These are phyloP conservation scores for Brachypodium distachyon DNA, from an alignment of 202 grass and related monocot species.

Conservation along the genomic window DNA sequence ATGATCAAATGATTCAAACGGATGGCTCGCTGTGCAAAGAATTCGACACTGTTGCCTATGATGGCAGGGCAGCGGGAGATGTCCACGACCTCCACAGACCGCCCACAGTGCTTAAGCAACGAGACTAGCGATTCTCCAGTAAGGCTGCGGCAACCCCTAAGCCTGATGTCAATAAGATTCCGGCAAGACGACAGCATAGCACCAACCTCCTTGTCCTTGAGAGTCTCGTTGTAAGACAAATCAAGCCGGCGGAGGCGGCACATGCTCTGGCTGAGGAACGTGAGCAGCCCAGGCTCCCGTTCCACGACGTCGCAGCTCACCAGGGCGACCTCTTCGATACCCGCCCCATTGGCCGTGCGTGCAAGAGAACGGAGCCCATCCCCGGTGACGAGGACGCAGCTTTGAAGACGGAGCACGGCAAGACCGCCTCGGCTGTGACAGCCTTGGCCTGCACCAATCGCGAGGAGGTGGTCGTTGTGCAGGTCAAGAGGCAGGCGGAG, in stretches of 20 bases:
- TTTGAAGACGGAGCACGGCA: slow-evolving; percentile 63
- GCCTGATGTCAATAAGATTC: slow-evolving; percentile 62
- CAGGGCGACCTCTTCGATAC: slow-evolving; percentile 75
- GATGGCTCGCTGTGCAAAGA: slow-evolving; percentile 34
- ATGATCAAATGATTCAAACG: slow-evolving; percentile 50
- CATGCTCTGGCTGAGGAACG: slow-evolving; percentile 86
- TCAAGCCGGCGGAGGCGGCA: slow-evolving; percentile 48
- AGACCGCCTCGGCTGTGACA: slow-evolving; percentile 15
- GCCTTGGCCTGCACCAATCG: slow-evolving; percentile 27
- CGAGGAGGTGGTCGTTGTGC: slow-evolving; percentile 82
- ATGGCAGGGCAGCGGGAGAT: slow-evolving; percentile 53
- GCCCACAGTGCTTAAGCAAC: slow-evolving; percentile 55
- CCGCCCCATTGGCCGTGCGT: slow-evolving; percentile 30
- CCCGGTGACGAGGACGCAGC: slow-evolving; percentile 82
- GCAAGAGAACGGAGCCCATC: slow-evolving; percentile 80
- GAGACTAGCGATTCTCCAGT: slow-evolving; percentile 36
- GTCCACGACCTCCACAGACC: slow-evolving; percentile 54
- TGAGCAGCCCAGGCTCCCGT: slow-evolving; percentile 62
- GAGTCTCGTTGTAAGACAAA: slow-evolving; percentile 72
- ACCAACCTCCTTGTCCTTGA: slow-evolving; percentile 65
- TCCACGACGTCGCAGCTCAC: slow-evolving; percentile 87
- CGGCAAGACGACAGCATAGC: slow-evolving; percentile 77
- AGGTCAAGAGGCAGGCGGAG: slow-evolving; percentile 90
- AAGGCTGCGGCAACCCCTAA: slow-evolving; percentile 56
- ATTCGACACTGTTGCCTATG: slow-evolving; percentile 27